Percentiles rank a stretch among this genome's conserved stretches.
Evolutionary conservation across 352 stramenopile genomes (phyloP).

Genomic region (Pythium periplocum): DNA sequence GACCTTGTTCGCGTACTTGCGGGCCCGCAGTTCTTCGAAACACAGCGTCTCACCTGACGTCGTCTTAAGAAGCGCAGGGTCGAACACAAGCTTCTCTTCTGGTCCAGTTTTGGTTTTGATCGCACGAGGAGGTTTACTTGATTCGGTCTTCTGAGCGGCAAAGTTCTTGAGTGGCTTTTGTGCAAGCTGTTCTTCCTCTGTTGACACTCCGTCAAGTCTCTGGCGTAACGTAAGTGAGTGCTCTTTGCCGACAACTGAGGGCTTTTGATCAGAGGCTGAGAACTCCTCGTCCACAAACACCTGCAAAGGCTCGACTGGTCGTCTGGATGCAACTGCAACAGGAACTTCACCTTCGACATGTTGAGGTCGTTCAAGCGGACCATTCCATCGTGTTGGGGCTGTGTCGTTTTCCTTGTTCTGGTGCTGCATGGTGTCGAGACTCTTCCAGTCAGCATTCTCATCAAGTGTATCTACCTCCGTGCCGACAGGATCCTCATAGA

Average conservation of each 20-base stretch:
- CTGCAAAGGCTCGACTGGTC: constrained; percentile 33
- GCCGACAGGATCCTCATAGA: constrained; percentile 67
- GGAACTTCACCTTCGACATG: background rate
- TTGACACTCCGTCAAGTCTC: constrained; percentile 57
- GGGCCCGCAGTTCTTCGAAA: constrained; percentile 78
- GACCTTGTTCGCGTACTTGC: constrained; percentile 4
- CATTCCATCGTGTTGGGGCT: constrained; percentile 45
- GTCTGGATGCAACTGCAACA: background rate
- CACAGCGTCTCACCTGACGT: constrained; percentile 43
- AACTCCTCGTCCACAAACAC: constrained; percentile 81
- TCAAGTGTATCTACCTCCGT: constrained; percentile 53
- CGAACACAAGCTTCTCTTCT: constrained; percentile 31
- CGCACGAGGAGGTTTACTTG: constrained; percentile 7
- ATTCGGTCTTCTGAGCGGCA: constrained; percentile 3
- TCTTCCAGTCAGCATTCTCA: constrained; percentile 60
- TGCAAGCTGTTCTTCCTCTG: constrained; percentile 71
- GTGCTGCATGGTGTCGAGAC: constrained; percentile 49
- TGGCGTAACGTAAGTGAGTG: constrained; percentile 65
- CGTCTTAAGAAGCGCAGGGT: constrained; percentile 35
- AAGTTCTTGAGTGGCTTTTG: constrained; percentile 82
- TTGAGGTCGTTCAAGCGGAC: background rate
- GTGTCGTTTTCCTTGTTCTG: constrained; percentile 83
- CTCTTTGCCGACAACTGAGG: constrained; percentile 23
- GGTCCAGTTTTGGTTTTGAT: constrained; percentile 2
- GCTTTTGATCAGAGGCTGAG: constrained; percentile 11